Evolutionary conservation across 176 grass and related monocot genomes (phyloP), one percentile per base, ranked within the genome.

Genomic region (Hordeum vulgare): DNA sequence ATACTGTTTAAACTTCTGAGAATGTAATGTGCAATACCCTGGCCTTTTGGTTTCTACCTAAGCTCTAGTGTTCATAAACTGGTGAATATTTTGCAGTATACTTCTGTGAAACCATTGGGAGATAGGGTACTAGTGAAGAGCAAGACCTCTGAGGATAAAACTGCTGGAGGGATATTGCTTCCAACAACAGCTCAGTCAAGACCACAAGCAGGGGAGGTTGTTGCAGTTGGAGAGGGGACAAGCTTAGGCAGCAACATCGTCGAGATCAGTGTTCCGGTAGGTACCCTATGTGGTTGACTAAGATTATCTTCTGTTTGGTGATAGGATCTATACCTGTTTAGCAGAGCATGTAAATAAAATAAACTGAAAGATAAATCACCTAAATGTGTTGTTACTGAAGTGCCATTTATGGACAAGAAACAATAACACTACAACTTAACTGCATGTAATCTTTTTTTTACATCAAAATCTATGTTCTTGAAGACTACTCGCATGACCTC

Each of bases 81-180:
- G 83, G 24, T 25, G 21, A 76, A 83, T 69, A 80, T 63, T 83
- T 61, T 93, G 69, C 89, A 96, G 94, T 96, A 96, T 68, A 96
- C 94, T 47, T 85, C 89, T 7, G 49, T 96, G 26, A 91, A 87
- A 77, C 94, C 91, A n/a, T 91, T 94, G 81, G 94, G 89, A 67
- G 91, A 97, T 51, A 88, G 91, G 71, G 85, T 97, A 26, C 80
- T 97, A 7, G 91, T 97, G 62, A 88, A 97, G 83, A 75, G 86
- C 57, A 94, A 94, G n/a, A 84, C 73, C 10, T 85, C 87, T 3
- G 91, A 97, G 74, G 94, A 89, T 63, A 97, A 94, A 88, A 91
- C 85, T 60, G 88, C 61, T 6, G 94, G 91, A 34, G 94, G 94
- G 29, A 97, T 97, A 91, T 85, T 97, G 51, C 94, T 97, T 80